Evolutionary conservation across 768 basidiomycete genomes (phyloP), one percentile per base, ranked within the genome.

Genomic region (Favolaschia claudopus): DNA sequence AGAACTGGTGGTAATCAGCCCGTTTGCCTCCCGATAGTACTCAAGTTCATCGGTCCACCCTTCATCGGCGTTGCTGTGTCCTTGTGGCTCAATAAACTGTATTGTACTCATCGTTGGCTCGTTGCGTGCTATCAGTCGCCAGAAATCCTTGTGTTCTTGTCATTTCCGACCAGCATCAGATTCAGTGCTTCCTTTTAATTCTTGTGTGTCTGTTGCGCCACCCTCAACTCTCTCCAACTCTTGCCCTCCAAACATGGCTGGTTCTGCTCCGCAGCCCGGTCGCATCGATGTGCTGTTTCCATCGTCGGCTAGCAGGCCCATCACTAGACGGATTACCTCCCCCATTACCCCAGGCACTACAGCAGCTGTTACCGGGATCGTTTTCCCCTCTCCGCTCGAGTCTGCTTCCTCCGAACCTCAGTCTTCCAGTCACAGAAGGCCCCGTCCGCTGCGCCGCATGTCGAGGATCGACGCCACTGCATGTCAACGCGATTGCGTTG

Each of bases 331-430:
- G 31, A n/a, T 55, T 40, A 33, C 43, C 42, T 56, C 60, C 1
- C 60, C 59, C 2, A 55, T 60, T 20, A 60, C 58, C 20, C 58
- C 64, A 40, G 55, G 32, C 32, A 60, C 58, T 19, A 57, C 59
- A 5, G 60, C 52, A 48, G 54, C 49, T 10, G 64, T 61, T 15
- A 61, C 59, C 37, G 60, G 55, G 29, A 15, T 65, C 36, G 29
- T 47, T 10, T 61, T 44, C 33, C 60, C 64, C 13, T 58, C 60
- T 50, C 51, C 59, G 24, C 19, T 34, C 4, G 64, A 58, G 28
- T 27, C 60, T 34, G 43, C 48, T 9, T 20, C 55, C 19, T 37
- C 20, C 39, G 59, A 51, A 50, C 37, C 27, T n/a, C 5, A 17
- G 22, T 34, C 24, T n/a, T 25, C 52, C 27, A 7, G 37, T 31